Evolutionary conservation across 148 eudicot genomes (phyloP).

Genomic region (Rhododendron ovatum): DNA sequence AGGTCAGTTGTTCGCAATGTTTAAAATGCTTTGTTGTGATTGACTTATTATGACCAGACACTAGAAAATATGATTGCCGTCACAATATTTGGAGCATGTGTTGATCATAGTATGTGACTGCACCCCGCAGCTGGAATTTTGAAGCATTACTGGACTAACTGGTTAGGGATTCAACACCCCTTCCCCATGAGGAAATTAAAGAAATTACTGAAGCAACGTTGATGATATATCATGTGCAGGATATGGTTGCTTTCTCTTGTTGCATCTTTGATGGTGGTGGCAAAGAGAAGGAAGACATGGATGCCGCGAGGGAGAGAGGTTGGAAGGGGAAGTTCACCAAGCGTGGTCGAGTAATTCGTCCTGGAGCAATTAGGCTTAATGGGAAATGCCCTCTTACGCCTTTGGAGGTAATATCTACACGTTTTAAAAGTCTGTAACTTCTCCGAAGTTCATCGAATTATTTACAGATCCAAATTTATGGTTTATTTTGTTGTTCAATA

Average conservation of each 20-base stretch:
- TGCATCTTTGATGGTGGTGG: conserved; percentile 86
- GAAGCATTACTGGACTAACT: neutral
- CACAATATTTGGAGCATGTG: conserved; percentile 1
- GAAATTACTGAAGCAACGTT: neutral
- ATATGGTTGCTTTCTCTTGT: conserved; percentile 99
- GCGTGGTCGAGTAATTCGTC: conserved; percentile 81
- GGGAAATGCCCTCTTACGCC: conserved; percentile 98
- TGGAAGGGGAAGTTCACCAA: conserved; percentile 98
- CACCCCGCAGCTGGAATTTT: neutral
- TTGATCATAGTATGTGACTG: neutral
- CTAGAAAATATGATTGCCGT: neutral
- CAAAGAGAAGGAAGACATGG: conserved; percentile 80
- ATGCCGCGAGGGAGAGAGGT: conserved; percentile 94
- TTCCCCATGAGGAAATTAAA: neutral
- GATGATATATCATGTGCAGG: conserved; percentile 36
- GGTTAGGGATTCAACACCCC: neutral
- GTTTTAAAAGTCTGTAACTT: neutral
- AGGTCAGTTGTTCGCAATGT: conserved; percentile 49
- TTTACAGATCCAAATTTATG: neutral
- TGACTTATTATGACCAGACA: neutral
- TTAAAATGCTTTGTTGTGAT: conserved; percentile 5
- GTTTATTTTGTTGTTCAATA: neutral
- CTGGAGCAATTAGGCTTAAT: conserved; percentile 84
- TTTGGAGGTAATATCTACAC: conserved; percentile 61
- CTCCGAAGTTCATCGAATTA: neutral